Evolutionary conservation across 129 eudicot genomes (phyloP).

Genomic region (Silybum marianum): DNA sequence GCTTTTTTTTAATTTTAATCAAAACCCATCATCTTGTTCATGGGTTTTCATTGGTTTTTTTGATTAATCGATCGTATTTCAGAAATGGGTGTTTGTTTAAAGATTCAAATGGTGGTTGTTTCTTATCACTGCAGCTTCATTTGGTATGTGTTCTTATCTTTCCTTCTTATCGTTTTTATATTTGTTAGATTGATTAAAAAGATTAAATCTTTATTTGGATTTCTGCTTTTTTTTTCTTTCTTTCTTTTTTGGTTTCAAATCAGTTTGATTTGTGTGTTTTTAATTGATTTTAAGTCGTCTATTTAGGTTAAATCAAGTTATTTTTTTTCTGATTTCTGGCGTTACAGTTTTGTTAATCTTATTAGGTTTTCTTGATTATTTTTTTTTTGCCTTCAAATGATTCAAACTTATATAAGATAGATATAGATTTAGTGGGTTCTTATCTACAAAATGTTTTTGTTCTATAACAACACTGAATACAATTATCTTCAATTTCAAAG

Average conservation of each 20-base stretch:
- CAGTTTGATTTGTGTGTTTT: slow-evolving; percentile 13
- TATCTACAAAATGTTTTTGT: slow-evolving; percentile 15
- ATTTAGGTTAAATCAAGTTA: slow-evolving; percentile 22
- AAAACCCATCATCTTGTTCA: slow-evolving; percentile 24
- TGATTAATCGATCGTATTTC: slow-evolving; percentile 11
- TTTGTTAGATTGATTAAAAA: slow-evolving; percentile 26
- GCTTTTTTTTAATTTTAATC: neutral
- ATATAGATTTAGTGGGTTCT: slow-evolving; percentile 13
- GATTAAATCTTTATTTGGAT: slow-evolving; percentile 17
- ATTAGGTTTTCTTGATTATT: slow-evolving; percentile 25
- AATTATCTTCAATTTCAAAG: slow-evolving; percentile 6
- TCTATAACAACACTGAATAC: slow-evolving; percentile 1
- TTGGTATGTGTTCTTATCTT: slow-evolving; percentile 40
- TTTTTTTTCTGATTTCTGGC: slow-evolving; percentile 21
- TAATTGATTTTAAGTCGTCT: slow-evolving; percentile 7
- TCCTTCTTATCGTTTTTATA: neutral
- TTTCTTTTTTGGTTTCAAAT: neutral
- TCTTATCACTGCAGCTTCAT: slow-evolving; percentile 55
- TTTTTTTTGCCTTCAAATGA: no score
- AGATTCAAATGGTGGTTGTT: slow-evolving; percentile 52
- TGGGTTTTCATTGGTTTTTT: slow-evolving; percentile 33
- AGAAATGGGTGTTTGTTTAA: slow-evolving; percentile 40
- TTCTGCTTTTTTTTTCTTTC: neutral
- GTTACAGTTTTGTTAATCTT: slow-evolving; percentile 14
- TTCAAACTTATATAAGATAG: slow-evolving; percentile 17